phyloP scores from a whole-genome alignment of 2,329 filamentous ascomycete species.

The Scopulariopsis brevicaulis region DNA sequence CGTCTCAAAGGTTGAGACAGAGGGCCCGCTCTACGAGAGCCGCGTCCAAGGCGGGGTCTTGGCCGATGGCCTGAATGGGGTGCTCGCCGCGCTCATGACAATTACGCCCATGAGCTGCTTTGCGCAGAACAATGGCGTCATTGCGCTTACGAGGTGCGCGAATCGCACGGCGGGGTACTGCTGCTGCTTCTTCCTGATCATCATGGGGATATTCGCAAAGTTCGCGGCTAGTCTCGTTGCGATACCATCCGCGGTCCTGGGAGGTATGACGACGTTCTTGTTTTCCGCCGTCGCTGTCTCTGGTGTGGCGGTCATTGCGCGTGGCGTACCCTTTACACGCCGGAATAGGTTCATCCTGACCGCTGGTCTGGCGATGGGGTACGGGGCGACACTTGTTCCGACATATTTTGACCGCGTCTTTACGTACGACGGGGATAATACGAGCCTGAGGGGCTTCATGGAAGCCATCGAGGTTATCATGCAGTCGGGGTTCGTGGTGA shows the following conservation, averaged over 20 bases:
- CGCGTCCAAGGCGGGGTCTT: slow-evolving; percentile 71
- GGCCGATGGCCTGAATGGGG: slow-evolving; percentile 65
- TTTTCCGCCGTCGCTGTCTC: slow-evolving; percentile 68
- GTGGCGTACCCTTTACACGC: slow-evolving; percentile 60
- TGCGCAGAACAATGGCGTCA: slow-evolving; percentile 78
- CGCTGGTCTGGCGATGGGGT: slow-evolving; percentile 60
- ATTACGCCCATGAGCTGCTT: slow-evolving; percentile 73
- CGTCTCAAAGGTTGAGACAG: slow-evolving; percentile 64
- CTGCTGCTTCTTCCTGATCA: slow-evolving; percentile 62
- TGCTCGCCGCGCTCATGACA: slow-evolving; percentile 66
- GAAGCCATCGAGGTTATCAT: slow-evolving; percentile 64
- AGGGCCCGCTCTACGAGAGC: slow-evolving; percentile 60
- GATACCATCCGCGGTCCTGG: slow-evolving; percentile 57
- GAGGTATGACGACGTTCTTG: slow-evolving; percentile 70
- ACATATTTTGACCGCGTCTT: slow-evolving; percentile 62
- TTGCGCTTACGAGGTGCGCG: slow-evolving; percentile 69
- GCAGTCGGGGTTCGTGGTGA: slow-evolving; percentile 65
- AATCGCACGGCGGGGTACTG: slow-evolving; percentile 73
- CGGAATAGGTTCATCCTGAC: slow-evolving; percentile 76
- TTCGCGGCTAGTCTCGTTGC: slow-evolving; percentile 70
- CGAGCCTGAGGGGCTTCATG: slow-evolving; percentile 58
- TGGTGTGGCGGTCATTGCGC: slow-evolving; percentile 64
- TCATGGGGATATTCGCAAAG: slow-evolving; percentile 77
- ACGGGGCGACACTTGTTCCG: slow-evolving; percentile 55
- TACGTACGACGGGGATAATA: slow-evolving; percentile 58